Conservation (phyloP, 148 eudicot genomes). For the Polygonum aviculare region DNA sequence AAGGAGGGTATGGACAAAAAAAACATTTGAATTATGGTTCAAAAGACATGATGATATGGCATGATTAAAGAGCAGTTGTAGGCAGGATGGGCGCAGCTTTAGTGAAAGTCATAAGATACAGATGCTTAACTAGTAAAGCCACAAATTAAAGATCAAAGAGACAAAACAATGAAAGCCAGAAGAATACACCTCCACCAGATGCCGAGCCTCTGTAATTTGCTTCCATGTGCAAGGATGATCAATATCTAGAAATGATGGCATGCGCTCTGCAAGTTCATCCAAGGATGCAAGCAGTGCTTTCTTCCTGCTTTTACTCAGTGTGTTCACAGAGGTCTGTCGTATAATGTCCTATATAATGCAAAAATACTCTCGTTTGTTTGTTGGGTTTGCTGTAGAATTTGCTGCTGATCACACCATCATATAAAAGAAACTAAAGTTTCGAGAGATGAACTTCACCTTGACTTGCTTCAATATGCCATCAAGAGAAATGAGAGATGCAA, state of each 20-base stretch:
- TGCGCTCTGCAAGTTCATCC: constrained; percentile 77
- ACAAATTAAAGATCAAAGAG: not conserved
- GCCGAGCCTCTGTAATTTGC: constrained; percentile 83
- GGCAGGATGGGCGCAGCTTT: too few relatives aligned
- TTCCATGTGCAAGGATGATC: constrained; percentile 95
- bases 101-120: not conserved
- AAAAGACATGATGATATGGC: too few relatives aligned
- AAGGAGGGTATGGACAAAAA: too few relatives aligned
- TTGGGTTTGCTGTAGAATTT: not conserved
- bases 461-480: constrained; percentile 88
- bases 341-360: constrained; percentile 50
- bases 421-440: not conserved
- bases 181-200: constrained; percentile 54
- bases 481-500: constrained; percentile 89
- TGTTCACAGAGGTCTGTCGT: constrained; percentile 57
- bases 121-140: not conserved
- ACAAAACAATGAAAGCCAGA: not conserved
- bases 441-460: constrained; percentile 48
- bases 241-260: constrained; percentile 92
- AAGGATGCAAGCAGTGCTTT: constrained; percentile 57
- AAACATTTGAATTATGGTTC: too few relatives aligned
- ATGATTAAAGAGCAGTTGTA: too few relatives aligned
- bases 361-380: not conserved
- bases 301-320: constrained; percentile 67
- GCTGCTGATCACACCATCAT: not conserved